Percentiles rank a stretch among this genome's conserved stretches.
Conservation (phyloP, 176 grass and related monocot species). For the Oryza glaberrima region DNA sequence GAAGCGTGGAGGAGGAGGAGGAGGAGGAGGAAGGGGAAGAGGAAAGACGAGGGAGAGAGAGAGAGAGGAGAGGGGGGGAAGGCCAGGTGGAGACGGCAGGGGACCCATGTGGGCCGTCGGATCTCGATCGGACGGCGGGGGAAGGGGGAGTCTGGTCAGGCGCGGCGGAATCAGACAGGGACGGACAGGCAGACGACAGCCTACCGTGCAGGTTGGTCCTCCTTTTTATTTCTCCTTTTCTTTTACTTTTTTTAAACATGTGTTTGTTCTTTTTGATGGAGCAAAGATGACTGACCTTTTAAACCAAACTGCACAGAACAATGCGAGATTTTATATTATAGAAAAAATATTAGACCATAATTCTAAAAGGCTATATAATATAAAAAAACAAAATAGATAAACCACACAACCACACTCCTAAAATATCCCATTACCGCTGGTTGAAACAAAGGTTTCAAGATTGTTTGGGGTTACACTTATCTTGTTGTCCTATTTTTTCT, state of each 20-base stretch:
- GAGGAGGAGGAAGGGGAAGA: no score
- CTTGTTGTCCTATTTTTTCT: neutral
- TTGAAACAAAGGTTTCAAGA: slow-evolving; percentile 7
- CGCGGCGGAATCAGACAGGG: slow-evolving; percentile 30
- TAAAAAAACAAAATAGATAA: no score
- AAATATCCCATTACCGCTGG: neutral
- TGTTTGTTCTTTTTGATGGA: slow-evolving; percentile 17
- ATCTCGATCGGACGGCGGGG: slow-evolving; percentile 17
- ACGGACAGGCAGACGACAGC: slow-evolving; percentile 5
- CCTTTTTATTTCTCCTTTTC: neutral
- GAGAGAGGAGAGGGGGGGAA: no score
- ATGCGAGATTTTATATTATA: no score
- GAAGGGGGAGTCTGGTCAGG: neutral
- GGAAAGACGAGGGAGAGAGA: no score
- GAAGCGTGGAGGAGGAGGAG: neutral
- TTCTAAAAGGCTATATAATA: no score
- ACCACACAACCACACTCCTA: no score
- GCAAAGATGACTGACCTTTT: neutral
- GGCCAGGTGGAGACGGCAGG: neutral
- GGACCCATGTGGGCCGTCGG: neutral
- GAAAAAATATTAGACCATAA: no score
- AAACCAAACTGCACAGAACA: no score
- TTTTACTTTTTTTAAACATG: neutral
- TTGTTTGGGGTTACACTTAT: neutral
- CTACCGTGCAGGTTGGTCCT: neutral